phyloP scores from a whole-genome alignment of 331 rosid genomes.

The Quercus tomentella region DNA sequence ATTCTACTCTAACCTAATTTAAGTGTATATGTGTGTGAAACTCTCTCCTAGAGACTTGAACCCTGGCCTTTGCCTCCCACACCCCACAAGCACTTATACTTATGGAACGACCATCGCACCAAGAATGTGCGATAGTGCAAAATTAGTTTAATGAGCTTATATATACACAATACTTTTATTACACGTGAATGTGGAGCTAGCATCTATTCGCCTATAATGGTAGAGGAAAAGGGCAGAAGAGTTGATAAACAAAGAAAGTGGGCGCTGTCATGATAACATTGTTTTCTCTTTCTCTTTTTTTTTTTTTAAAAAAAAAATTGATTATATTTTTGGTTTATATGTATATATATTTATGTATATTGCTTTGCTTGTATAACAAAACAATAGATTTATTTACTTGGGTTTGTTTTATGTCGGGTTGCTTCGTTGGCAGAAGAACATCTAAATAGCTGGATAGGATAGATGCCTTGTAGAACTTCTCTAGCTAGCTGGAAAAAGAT shows the following conservation, averaged over 20 bases:
- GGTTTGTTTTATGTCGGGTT: constrained; percentile 1
- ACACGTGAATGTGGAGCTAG: neutral
- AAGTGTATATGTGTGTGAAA: too few relatives aligned
- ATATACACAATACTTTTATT: neutral
- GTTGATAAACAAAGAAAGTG: neutral
- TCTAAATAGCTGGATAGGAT: constrained; percentile 30
- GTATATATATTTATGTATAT: neutral
- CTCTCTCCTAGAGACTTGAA: rapidly evolving
- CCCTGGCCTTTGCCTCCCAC: rapidly evolving
- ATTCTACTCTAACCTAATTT: too few relatives aligned
- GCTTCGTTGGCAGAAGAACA: constrained; percentile 40
- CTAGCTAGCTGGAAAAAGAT: constrained; percentile 38
- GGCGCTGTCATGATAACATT: neutral
- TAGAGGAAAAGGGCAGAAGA: neutral
- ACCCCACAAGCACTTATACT: too few relatives aligned
- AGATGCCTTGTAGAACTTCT: constrained; percentile 41
- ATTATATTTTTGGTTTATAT: constrained; percentile 1
- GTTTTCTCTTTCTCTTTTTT: neutral
- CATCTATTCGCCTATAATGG: neutral
- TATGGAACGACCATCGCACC: rapidly evolving
- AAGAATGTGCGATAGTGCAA: rapidly evolving
- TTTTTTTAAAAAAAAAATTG: neutral
- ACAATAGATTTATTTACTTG: constrained; percentile 17
- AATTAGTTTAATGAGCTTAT: too few relatives aligned
- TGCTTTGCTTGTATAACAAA: constrained; percentile 19